phyloP scores from a whole-genome alignment of 805 yeast genomes.

The Ogataea paradorogensis region DNA sequence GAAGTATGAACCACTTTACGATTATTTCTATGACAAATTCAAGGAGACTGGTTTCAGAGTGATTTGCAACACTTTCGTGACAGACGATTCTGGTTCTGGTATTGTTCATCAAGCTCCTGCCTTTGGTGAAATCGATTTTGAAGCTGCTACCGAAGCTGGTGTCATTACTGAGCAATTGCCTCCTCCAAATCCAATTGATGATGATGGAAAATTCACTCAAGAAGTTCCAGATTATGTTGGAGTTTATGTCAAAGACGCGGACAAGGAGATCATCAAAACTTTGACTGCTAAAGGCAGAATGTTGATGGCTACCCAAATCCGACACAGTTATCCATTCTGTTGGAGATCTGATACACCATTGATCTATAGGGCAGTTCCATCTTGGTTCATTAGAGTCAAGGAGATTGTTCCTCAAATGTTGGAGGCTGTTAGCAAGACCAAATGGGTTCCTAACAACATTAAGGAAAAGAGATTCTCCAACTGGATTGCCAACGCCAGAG shows the following conservation, averaged over 20 bases:
- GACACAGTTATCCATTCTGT: constrained; percentile 98
- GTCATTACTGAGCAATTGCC: constrained; percentile 62
- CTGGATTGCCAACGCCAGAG: constrained; percentile 99
- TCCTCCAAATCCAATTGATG: constrained; percentile 96
- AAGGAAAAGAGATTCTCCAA: constrained; percentile 95
- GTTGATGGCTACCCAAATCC: constrained; percentile 74
- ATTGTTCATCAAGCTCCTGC: constrained; percentile 98
- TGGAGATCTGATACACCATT: constrained; percentile 99
- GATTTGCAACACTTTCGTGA: constrained; percentile 77
- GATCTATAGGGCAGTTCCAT: constrained; percentile 93
- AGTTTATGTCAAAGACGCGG: constrained; percentile 92
- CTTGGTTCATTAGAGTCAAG: constrained; percentile 94
- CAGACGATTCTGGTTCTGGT: constrained; percentile 97
- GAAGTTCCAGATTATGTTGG: constrained; percentile 78
- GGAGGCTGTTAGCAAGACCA: constrained; percentile 76
- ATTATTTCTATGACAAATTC: constrained; percentile 74
- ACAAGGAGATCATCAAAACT: constrained; percentile 80
- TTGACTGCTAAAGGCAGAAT: constrained; percentile 76
- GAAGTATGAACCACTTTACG: constrained; percentile 80
- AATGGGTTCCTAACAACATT: constrained; percentile 91
- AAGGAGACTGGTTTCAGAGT: constrained; percentile 80
- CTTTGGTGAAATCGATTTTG: constrained; percentile 98
- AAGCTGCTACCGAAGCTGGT: constrained; percentile 72
- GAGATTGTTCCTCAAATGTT: constrained; percentile 88
- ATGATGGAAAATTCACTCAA: constrained; percentile 76